Percentiles rank a stretch among this genome's conserved stretches.
Conservation (phyloP, 1,284 basidiomycete genomes). For the Cryptococcus wingfieldii region DNA sequence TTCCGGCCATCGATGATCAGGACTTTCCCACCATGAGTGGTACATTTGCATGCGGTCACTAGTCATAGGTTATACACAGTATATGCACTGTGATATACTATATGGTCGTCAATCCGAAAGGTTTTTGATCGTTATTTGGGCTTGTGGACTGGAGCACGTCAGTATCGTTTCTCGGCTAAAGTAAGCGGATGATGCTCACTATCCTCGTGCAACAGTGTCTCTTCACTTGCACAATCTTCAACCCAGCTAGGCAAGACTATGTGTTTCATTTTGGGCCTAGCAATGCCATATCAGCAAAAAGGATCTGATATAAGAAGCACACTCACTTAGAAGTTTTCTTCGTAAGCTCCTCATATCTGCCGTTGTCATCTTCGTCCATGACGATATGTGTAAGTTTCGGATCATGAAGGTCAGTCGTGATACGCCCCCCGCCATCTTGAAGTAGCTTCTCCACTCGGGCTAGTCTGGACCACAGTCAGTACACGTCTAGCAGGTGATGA, state of each 20-base stretch:
- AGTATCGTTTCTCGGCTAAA: too few species aligned
- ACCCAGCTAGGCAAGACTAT: slow-evolving; percentile 73
- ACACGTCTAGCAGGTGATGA: not conserved
- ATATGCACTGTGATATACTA: too few species aligned
- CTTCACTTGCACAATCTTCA: slow-evolving; percentile 69
- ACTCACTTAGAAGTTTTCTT: slow-evolving; percentile 33
- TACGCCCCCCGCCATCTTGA: slow-evolving; percentile 63
- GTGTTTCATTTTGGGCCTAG: slow-evolving; percentile 70
- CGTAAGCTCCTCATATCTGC: slow-evolving; percentile 63
- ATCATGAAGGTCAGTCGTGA: slow-evolving; percentile 61
- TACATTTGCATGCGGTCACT: too few species aligned
- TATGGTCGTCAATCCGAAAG: too few species aligned
- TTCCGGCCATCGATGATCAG: too few species aligned
- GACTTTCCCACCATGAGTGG: too few species aligned
- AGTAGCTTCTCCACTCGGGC: slow-evolving; percentile 56
- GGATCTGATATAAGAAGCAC: not conserved
- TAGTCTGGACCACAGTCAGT: slow-evolving; percentile 54
- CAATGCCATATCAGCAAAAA: slow-evolving; percentile 1
- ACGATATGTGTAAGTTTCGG: slow-evolving; percentile 78
- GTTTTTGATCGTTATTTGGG: too few species aligned
- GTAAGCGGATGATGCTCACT: slow-evolving; percentile 21
- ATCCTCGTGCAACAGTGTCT: slow-evolving; percentile 71
- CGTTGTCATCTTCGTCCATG: slow-evolving; percentile 55
- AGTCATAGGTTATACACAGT: too few species aligned
- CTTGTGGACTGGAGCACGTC: too few species aligned